Evolutionary conservation across 768 basidiomycete species (phyloP), one percentile per base, ranked within the genome.

Genomic region (Tylopilus vinaceipallidus): DNA sequence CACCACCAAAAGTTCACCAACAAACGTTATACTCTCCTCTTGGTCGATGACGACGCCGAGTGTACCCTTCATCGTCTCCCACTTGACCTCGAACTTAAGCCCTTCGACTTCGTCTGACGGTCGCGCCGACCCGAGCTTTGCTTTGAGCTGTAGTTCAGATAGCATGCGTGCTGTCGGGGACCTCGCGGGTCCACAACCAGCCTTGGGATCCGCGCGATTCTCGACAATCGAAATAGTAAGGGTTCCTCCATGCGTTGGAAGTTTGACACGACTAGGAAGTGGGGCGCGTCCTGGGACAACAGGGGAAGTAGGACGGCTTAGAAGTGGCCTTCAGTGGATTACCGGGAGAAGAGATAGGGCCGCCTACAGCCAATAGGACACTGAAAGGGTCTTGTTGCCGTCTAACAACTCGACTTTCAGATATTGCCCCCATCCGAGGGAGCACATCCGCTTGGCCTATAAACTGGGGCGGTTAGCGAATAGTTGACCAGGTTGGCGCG

Each of bases 331-430:
- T 59, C 38, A 52, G 50, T 20, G 2, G 36, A 34, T 45, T 4
- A 3, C 8, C 19, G 24, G 8, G 38, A 13, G 41, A 42, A 35
- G 39, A 50, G 30, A 13, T 27, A 19, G 4, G 65, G 69, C 49
- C 1, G 52, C 82, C 57, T 62, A 93, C 92, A 88, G 73, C 95
- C 95, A 98, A 63, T 98, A 98, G n/a, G 81, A 82, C 22, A 85
- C 77, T 6, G 74, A 78, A 55, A 97, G 71, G 1, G 75, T 76
- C 65, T 86, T 86, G 36, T 86, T 76, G 57, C 85, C 78, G 26
- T 79, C 74, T 19, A 77, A 78, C 74, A 94, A 82, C 35, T 84
- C 79, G 13, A 94, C 80, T 4, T 75, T 75, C 27, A 97, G 65
- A 59, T 81, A 85, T 12, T 91, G 82, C 1, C 79, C 83, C 91